These are phyloP conservation scores for Ogataea trehaloabstinens DNA, from an alignment of 805 yeast species.

Conservation along the genomic window DNA sequence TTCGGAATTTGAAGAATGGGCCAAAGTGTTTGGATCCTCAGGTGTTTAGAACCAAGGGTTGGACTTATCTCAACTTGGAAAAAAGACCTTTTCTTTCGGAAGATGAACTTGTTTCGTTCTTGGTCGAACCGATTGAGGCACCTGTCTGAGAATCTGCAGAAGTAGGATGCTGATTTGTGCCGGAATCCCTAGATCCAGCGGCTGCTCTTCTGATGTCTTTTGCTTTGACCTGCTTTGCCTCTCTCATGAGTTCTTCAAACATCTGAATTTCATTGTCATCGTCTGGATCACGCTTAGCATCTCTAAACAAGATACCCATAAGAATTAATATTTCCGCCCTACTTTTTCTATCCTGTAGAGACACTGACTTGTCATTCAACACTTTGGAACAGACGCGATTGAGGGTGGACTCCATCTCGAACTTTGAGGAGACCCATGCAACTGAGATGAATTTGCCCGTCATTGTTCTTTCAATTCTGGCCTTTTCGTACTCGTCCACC, in stretches of 20 bases:
- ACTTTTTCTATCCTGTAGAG: conserved; percentile 44
- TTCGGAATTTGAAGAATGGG: conserved; percentile 84
- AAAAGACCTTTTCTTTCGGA: conserved; percentile 11
- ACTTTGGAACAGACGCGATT: conserved; percentile 69
- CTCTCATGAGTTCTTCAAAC: conserved; percentile 57
- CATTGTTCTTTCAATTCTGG: conserved; percentile 68
- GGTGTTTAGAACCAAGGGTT: conserved; percentile 57
- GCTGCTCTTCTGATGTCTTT: conserved; percentile 29
- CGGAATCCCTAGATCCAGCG: too few relatives aligned
- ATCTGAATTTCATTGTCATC: conserved; percentile 77
- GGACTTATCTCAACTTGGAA: conserved; percentile 10
- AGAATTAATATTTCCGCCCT: conserved; percentile 63
- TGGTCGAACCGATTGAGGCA: conserved; percentile 1
- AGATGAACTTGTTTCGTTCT: conserved; percentile 3
- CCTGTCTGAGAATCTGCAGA: conserved; percentile 4
- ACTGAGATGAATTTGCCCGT: conserved; percentile 81
- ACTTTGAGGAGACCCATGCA: conserved; percentile 81
- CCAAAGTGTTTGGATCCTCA: conserved; percentile 77
- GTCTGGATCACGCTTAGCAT: conserved; percentile 57
- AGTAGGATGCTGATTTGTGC: conserved; percentile 2
- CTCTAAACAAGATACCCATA: conserved; percentile 61
- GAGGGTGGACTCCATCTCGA: conserved; percentile 71
- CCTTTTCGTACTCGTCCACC: conserved; percentile 43
- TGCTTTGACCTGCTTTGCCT: conserved; percentile 29
- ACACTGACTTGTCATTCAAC: conserved; percentile 54